Base-by-base conservation (phyloP, 371 early-diverging fungal species). In the Blastocladiella emersonii region DNA sequence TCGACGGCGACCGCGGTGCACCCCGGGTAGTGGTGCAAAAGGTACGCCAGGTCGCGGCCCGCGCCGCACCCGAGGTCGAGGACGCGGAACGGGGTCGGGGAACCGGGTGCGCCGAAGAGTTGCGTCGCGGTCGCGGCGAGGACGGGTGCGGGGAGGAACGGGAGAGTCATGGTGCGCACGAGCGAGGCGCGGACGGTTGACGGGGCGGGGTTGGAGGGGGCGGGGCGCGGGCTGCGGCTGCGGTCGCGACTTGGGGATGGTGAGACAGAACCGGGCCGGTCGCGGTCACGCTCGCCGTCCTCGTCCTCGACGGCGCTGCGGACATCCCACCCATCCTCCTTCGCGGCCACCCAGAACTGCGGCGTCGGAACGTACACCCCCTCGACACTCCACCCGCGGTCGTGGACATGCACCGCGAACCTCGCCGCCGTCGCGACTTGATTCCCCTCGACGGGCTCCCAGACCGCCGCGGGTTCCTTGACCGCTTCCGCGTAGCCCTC, bases 51-150 rank as follows among this genome's bases (percentile, higher is more conserved):
- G 34, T 56, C 56, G 30, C 56, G 30, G 56, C 56, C 56, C 17
- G 56, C 56, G 5, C 56, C 56, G 56, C 56, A 56, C 0, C 56
- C 56, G 15, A 56, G 56, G 34, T 56, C 56, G 30, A 56, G 34
- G 17, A 30, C 30, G n/a, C 30, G 32, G n/a, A n/a, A n/a, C n/a
- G n/a, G n/a, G n/a, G n/a, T n/a, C n/a, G n/a, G n/a, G n/a, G n/a
- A n/a, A n/a, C n/a, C n/a, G n/a, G n/a, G n/a, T n/a, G n/a, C n/a
- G n/a, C n/a, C n/a, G n/a, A n/a, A n/a, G 56, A 34, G 32, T 0
- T 19, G 19, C 17, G 56, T 1, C 56, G 13, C 32, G 0, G 30
- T 56, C 17, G 17, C 17, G 3, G 13, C 32, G 19, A 56, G 56
- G 12, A 23, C 56, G 34, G 23, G 2, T 0, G 30, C 34, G 1